These are phyloP conservation scores for Cercospora sp. DNA, from an alignment of 2,329 filamentous ascomycete genomes.

Conservation along the genomic window DNA sequence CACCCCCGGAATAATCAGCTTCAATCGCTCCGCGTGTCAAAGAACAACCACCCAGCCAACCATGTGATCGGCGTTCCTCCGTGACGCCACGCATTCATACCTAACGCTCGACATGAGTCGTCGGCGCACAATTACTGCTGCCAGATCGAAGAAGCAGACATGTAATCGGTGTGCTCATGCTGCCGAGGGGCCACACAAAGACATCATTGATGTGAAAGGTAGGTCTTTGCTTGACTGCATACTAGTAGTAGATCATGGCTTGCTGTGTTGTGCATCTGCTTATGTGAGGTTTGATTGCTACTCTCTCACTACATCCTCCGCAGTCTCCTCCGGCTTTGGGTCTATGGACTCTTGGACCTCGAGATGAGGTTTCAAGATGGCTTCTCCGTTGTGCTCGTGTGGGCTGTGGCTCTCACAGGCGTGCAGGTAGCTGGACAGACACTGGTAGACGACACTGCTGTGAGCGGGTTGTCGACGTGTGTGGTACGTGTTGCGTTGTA, in stretches of 20 bases:
- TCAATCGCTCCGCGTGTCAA: background rate
- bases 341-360: constrained; percentile 8
- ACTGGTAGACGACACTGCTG: constrained; percentile 11
- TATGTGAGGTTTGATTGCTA: background rate
- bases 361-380: constrained; percentile 8
- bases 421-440: background rate
- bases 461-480: constrained; percentile 18
- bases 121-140: background rate
- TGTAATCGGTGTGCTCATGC: background rate
- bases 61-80: background rate
- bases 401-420: background rate
- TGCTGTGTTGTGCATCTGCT: background rate
- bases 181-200: background rate
- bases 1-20: background rate
- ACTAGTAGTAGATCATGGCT: background rate
- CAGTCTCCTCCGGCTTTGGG: background rate
- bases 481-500: constrained; percentile 16
- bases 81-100: constrained; percentile 11
- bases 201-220: background rate
- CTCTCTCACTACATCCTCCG: background rate
- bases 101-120: constrained; percentile 17
- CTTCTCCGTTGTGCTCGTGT: background rate
- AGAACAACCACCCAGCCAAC: background rate
- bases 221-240: background rate
- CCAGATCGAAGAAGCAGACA: constrained; percentile 8